These are phyloP conservation scores for Xylariales sp. DNA, from an alignment of 2,329 filamentous ascomycete species.

Conservation along the genomic window DNA sequence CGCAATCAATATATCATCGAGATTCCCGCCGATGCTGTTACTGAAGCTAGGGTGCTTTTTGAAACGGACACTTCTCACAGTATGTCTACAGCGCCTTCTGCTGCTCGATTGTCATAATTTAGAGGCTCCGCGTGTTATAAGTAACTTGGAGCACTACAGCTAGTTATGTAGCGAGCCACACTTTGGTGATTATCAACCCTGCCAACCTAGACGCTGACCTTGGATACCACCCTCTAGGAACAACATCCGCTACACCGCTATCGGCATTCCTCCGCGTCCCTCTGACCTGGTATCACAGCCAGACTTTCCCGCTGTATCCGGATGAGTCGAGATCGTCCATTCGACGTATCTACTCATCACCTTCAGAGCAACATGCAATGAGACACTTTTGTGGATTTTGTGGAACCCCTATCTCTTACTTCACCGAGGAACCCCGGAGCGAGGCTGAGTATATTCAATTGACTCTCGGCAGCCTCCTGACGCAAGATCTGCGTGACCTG, in stretches of 20 bases:
- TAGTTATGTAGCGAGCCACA: too few relatives aligned
- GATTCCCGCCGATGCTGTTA: conserved; percentile 54
- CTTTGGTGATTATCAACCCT: too few relatives aligned
- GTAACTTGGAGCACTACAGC: too few relatives aligned
- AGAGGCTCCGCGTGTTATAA: too few relatives aligned
- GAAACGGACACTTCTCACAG: conserved; percentile 66
- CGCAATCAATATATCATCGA: conserved; percentile 77
- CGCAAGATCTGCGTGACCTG: conserved; percentile 66
- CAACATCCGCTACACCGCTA: conserved; percentile 65
- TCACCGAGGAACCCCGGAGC: conserved; percentile 67
- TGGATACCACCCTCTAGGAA: conserved; percentile 37
- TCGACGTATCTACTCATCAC: conserved; percentile 61
- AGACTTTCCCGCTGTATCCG: conserved; percentile 69
- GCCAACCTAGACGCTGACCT: conserved; percentile 10
- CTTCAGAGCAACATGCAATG: conserved; percentile 52
- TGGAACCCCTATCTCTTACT: conserved; percentile 79
- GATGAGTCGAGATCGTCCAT: conserved; percentile 71
- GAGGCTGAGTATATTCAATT: conserved; percentile 78
- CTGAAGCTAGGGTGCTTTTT: conserved; percentile 67
- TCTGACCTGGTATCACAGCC: conserved; percentile 73
- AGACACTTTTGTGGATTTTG: conserved; percentile 90
- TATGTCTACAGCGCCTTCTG: conserved; percentile 42
- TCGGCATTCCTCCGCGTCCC: conserved; percentile 82
- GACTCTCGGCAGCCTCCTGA: conserved; percentile 71
- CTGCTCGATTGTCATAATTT: too few relatives aligned